Evolutionary conservation across 345 rosid genomes (phyloP).

Genomic region (Capsella bursapastoris): DNA sequence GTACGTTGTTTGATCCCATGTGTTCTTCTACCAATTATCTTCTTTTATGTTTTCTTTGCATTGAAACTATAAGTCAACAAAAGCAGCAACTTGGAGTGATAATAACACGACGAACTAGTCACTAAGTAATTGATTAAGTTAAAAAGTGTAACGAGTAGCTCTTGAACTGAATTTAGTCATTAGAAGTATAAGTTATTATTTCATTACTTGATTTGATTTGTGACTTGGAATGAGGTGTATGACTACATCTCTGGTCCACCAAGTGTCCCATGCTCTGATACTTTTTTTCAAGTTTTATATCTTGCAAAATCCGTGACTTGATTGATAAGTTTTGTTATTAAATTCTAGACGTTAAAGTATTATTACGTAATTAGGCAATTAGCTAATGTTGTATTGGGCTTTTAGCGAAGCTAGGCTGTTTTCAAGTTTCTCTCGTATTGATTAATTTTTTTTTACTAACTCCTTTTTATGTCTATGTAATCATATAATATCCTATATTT

Average conservation of each 20-base stretch:
- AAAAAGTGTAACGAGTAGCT: neutral
- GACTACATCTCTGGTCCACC: conserved; percentile 34
- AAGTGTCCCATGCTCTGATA: conserved; percentile 22
- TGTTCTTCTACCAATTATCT: conserved; percentile 9
- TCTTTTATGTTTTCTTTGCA: neutral
- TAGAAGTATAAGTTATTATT: too few relatives aligned
- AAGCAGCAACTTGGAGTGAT: conserved; percentile 39
- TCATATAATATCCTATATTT: neutral
- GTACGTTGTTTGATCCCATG: conserved; percentile 23
- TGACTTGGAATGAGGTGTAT: conserved; percentile 27
- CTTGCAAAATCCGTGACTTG: conserved; percentile 31
- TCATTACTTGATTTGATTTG: conserved; percentile 6
- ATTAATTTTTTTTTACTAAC: neutral
- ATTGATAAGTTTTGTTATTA: conserved; percentile 9
- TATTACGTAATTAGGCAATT: conserved; percentile 10
- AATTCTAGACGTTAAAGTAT: neutral
- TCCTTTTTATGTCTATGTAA: neutral
- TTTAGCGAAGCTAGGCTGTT: neutral
- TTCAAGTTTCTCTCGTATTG: conserved; percentile 2
- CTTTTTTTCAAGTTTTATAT: neutral
- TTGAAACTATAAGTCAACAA: conserved; percentile 31
- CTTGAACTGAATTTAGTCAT: neutral
- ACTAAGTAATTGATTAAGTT: neutral
- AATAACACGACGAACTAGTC: conserved; percentile 19
- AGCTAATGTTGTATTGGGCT: neutral